Base-by-base conservation (phyloP, 2,329 filamentous ascomycete genomes). In the Elsinoe perseae region DNA sequence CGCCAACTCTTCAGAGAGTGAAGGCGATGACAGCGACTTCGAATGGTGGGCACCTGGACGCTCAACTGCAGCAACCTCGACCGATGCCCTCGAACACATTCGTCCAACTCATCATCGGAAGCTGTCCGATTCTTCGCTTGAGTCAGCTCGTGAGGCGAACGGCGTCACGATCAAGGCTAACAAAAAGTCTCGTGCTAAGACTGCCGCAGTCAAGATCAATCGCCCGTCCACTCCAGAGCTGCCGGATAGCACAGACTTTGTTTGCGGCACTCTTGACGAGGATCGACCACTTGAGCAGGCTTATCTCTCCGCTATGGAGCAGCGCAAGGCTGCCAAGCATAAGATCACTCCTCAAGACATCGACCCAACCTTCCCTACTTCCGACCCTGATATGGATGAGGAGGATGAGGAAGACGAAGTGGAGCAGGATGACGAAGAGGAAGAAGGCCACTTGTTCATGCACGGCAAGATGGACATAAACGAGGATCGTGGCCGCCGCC, bases 181-280 rank as follows among this genome's bases (percentile, higher is more conserved):
- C 32, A 65, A 65, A 21, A 50, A 58, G 8, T 36, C 59, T 32
- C 58, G 58, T 14, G 16, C 53, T 7, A 59, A 38, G 36, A 56
- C 57, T 7, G 50, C 44, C 3, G 77, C 78, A 12, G 50, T 64
- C 1, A 65, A 64, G 50, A 58, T 58, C 20, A 60, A 61, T 6
- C 61, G 63, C 12, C 52, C 61, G 4, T 59, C 63, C 10, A 61
- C 62, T 3, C 88, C 89, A 1, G 89, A 95, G 67, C 77, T 98
- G 9, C 93, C 93, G 1, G 93, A 98, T 70, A 96, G 91, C 71
- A 97, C 93, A 12, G 93, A 98, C 70, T 98, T 98, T 63, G 93
- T 98, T n/a, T 97, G 93, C 66, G 93, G 93, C 58, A 98, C 93
- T 1, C 78, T 98, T 18, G 93, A 98, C 62, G 93, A 98, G 71